Conservation (phyloP, 768 basidiomycete species). For the Trametes cubensis region DNA sequence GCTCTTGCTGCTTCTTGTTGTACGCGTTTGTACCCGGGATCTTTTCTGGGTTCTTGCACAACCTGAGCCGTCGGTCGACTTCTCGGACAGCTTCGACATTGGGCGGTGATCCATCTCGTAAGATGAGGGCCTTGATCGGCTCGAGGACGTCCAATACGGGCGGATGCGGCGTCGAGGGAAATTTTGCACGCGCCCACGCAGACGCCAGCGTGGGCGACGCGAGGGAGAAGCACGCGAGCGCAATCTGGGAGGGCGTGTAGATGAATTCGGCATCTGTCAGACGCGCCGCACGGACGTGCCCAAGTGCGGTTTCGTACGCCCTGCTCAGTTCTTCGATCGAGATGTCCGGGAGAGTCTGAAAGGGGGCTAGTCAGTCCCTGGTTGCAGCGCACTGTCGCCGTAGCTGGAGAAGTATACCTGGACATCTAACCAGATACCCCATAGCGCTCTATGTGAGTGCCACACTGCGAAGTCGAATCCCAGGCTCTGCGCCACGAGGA, state of each 20-base stretch:
- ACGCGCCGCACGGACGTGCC: slow-evolving; percentile 74
- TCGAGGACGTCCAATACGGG: slow-evolving; percentile 46
- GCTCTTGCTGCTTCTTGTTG: slow-evolving; percentile 67
- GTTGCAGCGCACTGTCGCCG: slow-evolving; percentile 8
- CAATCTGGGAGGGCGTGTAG: slow-evolving; percentile 93
- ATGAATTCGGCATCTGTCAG: slow-evolving; percentile 91
- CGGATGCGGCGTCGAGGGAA: slow-evolving; percentile 20
- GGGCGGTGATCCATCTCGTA: slow-evolving; percentile 58
- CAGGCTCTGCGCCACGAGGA: slow-evolving; percentile 92
- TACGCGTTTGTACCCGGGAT: slow-evolving; percentile 88
- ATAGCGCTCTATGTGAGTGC: slow-evolving; percentile 86
- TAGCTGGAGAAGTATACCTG: slow-evolving; percentile 57
- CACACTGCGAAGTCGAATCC: slow-evolving; percentile 93
- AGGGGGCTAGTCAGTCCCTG: background rate
- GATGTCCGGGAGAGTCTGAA: slow-evolving; percentile 60
- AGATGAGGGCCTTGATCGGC: slow-evolving; percentile 59
- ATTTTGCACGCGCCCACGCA: slow-evolving; percentile 60
- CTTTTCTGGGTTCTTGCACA: slow-evolving; percentile 97
- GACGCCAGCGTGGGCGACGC: slow-evolving; percentile 60
- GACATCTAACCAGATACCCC: slow-evolving; percentile 87
- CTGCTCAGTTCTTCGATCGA: slow-evolving; percentile 51
- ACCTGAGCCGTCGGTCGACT: slow-evolving; percentile 81
- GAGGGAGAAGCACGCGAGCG: slow-evolving; percentile 75
- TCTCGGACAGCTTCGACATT: slow-evolving; percentile 84
- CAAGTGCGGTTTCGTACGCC: slow-evolving; percentile 67